Base-by-base conservation (phyloP, 2,329 filamentous ascomycete species). In the Coniochaeta ligniaria region DNA sequence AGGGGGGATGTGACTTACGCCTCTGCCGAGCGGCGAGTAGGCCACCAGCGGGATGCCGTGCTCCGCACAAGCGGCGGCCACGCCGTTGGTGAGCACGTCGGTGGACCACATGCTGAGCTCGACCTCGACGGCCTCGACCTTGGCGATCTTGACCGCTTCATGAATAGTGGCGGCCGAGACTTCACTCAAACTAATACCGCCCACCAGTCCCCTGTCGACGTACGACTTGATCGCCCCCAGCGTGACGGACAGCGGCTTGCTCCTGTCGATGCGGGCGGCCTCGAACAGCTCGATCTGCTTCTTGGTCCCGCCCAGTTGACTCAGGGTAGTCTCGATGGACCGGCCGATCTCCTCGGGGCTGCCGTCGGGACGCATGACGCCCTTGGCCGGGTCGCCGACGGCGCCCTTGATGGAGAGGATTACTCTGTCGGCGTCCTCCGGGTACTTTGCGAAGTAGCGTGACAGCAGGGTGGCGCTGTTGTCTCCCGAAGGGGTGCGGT, bases 41-140 rank as follows among this genome's bases (percentile, higher is more conserved):
- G 87, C 88, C 38, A 91, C 74, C 56, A 93, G 75, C 0, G 88
- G 86, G 62, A 94, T 91, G 55, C 79, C 75, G 54, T 89, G 73
- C 69, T 93, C 80, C 0, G 76, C 79, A 67, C 85, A 88, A 0
- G 83, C 79, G 26, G 69, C 66, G 0, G 70, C 70, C 28, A 79
- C 69, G 9, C 77, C 74, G 54, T 75, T 74, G 20, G 66, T 64
- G 43, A 74, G 64, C 24, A 72, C 68, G 11, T 75, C 71, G 9
- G 70, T 73, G 7, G 63, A 60, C 68, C 71, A 79, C 6, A 80
- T 63, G 35, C 72, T 75, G 33, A 80, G 66, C 65, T 81, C 83
- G 26, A 82, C 74, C 72, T 86, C 82, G 17, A 79, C 80, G n/a
- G 74, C 74, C 4, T 71, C 72, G 54, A 85, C 74, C 60, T 74